These are phyloP conservation scores for Stagonosporopsis cucurbitacearum DNA, from an alignment of 2,329 filamentous ascomycete species.

Conservation along the genomic window DNA sequence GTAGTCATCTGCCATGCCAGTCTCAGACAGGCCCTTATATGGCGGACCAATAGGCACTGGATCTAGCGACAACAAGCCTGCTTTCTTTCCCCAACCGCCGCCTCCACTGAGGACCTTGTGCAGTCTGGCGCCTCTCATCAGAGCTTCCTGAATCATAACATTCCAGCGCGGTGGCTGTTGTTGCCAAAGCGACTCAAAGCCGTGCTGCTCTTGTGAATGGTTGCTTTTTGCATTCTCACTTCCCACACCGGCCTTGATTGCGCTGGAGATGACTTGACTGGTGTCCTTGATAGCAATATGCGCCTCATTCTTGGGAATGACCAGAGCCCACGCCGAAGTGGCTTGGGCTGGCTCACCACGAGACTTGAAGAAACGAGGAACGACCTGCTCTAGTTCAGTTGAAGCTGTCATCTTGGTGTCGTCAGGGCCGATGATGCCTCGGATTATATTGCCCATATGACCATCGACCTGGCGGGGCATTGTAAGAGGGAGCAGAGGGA, in stretches of 20 bases:
- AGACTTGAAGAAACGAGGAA: constrained; percentile 64
- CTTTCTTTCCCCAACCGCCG: constrained; percentile 83
- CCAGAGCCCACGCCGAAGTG: constrained; percentile 75
- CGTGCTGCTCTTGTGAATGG: background rate
- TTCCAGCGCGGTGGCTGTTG: constrained; percentile 31
- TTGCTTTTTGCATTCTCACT: background rate
- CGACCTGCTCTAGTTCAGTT: constrained; percentile 70
- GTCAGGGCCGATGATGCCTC: constrained; percentile 60
- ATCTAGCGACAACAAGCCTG: constrained; percentile 79
- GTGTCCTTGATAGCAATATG: background rate
- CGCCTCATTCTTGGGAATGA: constrained; percentile 59
- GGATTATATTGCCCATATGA: constrained; percentile 80
- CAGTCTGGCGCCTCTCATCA: constrained; percentile 48
- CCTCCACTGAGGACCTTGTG: constrained; percentile 73
- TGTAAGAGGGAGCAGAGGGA: constrained; percentile 69
- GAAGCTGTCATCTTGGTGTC: constrained; percentile 66
- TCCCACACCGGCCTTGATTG: background rate
- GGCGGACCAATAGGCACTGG: constrained; percentile 51
- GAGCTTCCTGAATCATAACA: constrained; percentile 25
- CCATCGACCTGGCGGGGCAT: constrained; percentile 66
- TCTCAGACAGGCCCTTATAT: background rate
- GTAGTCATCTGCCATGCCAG: constrained; percentile 9
- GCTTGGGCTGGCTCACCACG: constrained; percentile 52
- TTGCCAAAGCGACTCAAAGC: constrained; percentile 14
- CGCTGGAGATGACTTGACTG: background rate